A percentile compares a stretch with the other conserved stretches of the same genome.
These are phyloP conservation scores for Hypoxylon sp. DNA, from an alignment of 2,329 filamentous ascomycete genomes.

Conservation along the genomic window DNA sequence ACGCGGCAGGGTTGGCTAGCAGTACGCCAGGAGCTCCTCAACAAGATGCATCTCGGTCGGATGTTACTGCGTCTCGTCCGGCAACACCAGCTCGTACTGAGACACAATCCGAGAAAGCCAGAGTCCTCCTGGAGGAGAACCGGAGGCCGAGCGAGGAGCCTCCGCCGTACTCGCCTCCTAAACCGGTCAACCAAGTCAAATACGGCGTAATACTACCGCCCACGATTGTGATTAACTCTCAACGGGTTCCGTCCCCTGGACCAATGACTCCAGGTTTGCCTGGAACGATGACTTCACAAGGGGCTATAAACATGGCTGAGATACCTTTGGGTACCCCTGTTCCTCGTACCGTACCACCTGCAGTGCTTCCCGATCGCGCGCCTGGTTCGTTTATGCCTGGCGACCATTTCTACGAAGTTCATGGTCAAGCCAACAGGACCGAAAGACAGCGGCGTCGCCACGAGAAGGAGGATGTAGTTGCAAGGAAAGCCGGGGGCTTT, in stretches of 20 bases:
- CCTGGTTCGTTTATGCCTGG: conserved; percentile 63
- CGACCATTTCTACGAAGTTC: conserved; percentile 60
- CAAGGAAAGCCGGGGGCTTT: conserved; percentile 70
- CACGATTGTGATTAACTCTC: conserved; percentile 62
- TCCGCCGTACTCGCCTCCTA: conserved; percentile 70
- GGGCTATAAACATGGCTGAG: conserved; percentile 72
- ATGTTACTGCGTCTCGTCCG: conserved; percentile 52
- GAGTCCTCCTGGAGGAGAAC: conserved; percentile 58
- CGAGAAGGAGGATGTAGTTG: conserved; percentile 76
- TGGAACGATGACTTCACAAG: conserved; percentile 73
- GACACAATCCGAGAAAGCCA: conserved; percentile 58
- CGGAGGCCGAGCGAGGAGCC: conserved; percentile 60
- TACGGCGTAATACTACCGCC: conserved; percentile 74
- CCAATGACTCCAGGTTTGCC: conserved; percentile 75
- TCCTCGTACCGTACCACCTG: conserved; percentile 43
- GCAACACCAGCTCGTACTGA: conserved; percentile 44
- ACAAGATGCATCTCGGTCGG: conserved; percentile 43
- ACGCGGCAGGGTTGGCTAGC: conserved; percentile 42
- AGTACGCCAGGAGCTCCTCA: conserved; percentile 39
- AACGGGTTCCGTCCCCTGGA: conserved; percentile 71
- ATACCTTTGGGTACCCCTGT: conserved; percentile 67
- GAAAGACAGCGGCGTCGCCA: conserved; percentile 69
- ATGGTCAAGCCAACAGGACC: conserved; percentile 60
- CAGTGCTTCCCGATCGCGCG: conserved; percentile 61
- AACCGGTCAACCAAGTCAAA: conserved; percentile 60